Conservation (phyloP, 305 asterid genomes). For the Rubia peregrina region DNA sequence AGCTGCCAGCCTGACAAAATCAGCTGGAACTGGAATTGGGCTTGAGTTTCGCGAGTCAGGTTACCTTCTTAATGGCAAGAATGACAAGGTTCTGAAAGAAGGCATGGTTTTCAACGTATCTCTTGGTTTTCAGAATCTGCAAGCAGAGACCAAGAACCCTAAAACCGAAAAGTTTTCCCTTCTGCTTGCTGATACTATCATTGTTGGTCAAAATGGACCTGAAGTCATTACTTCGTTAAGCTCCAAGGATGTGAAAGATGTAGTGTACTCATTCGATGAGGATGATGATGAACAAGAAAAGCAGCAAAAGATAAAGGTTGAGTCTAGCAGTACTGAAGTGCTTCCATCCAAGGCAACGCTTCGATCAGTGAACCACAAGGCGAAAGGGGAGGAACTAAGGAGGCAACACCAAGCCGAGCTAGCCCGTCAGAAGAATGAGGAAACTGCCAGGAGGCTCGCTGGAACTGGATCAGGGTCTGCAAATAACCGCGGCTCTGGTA, state of each 20-base stretch:
- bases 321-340: constrained; percentile 3
- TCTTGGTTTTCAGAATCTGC: constrained; percentile 63
- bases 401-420: constrained; percentile 69
- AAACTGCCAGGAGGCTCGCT: constrained; percentile 60
- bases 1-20: constrained; percentile 44
- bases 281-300: constrained; percentile 40
- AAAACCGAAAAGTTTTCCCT: constrained; percentile 44
- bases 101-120: constrained; percentile 72
- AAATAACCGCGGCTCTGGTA: constrained; percentile 27
- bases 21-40: constrained; percentile 81
- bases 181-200: constrained; percentile 59
- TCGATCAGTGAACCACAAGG: constrained; percentile 56
- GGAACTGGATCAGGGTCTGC: constrained; percentile 32
- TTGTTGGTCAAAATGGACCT: constrained; percentile 29
- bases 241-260: constrained; percentile 44
- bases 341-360: constrained; percentile 47
- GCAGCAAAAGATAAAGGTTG: constrained; percentile 21
- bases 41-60: constrained; percentile 76
- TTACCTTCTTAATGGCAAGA: constrained; percentile 44
- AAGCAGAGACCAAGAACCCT: constrained; percentile 30
- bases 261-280: constrained; percentile 45
- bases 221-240: constrained; percentile 43
- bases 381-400: constrained; percentile 49
- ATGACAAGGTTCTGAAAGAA: constrained; percentile 40
- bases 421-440: constrained; percentile 65